These are phyloP conservation scores for Tricholoma saponaceum DNA, from an alignment of 768 basidiomycete genomes.

Conservation along the genomic window DNA sequence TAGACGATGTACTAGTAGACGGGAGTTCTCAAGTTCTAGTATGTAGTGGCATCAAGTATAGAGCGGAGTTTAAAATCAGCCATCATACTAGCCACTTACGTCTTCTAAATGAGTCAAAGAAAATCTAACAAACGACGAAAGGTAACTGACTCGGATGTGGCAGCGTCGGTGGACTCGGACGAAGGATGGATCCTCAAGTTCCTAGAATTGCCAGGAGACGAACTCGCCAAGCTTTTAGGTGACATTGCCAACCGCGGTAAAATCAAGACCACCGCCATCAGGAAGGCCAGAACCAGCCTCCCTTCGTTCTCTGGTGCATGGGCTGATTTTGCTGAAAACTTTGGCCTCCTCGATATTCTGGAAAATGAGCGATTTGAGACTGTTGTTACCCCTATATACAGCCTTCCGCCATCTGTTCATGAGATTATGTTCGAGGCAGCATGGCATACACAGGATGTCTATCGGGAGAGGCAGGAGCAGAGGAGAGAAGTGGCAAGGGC, in stretches of 20 bases:
- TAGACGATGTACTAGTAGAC: too few relatives aligned
- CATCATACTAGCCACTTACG: too few relatives aligned
- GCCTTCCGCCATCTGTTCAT: constrained; percentile 6
- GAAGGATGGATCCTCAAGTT: too few relatives aligned
- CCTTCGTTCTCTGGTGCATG: constrained; percentile 14
- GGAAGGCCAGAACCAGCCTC: constrained; percentile 9
- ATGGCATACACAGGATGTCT: constrained; percentile 12
- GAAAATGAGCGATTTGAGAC: not conserved
- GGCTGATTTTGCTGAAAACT: constrained; percentile 6
- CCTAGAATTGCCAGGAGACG: not conserved
- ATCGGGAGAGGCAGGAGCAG: constrained; percentile 9
- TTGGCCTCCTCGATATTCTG: constrained; percentile 1
- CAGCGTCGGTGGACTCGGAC: too few relatives aligned
- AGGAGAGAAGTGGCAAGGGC: constrained; percentile 4
- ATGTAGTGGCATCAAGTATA: too few relatives aligned
- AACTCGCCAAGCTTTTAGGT: not conserved
- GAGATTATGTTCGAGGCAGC: constrained; percentile 1
- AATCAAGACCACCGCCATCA: constrained; percentile 3
- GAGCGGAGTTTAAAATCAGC: too few relatives aligned
- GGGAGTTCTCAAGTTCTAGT: too few relatives aligned
- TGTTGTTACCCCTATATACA: not conserved
- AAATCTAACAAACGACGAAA: too few relatives aligned
- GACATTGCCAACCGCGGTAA: not conserved
- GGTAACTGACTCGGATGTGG: too few relatives aligned
- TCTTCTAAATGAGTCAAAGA: not conserved